phyloP scores from a whole-genome alignment of 1,139 yeast species.

The Spathaspora sp. region DNA sequence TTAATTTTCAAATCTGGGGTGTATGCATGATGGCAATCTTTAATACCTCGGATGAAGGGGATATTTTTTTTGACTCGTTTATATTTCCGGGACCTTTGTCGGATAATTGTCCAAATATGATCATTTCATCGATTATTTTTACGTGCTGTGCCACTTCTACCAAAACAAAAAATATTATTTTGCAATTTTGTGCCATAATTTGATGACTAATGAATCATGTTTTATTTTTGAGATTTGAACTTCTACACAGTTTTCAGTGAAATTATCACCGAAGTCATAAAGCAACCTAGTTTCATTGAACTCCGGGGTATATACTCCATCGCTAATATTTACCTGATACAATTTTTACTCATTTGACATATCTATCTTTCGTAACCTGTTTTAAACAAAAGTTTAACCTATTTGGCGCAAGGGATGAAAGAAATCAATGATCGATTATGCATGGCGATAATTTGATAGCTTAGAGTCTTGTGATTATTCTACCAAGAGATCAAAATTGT shows the following conservation, averaged over 20 bases:
- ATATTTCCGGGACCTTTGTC: background rate
- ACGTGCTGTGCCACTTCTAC: background rate
- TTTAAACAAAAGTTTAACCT: no score
- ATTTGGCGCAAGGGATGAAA: no score
- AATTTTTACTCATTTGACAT: no score
- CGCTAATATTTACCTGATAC: no score
- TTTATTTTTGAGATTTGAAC: background rate
- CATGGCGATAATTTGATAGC: no score
- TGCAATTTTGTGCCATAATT: background rate
- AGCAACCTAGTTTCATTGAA: no score
- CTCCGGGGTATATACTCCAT: no score
- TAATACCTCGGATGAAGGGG: background rate
- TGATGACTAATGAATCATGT: background rate
- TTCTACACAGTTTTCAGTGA: background rate
- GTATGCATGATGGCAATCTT: background rate
- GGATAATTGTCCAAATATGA: background rate
- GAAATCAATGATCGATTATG: no score
- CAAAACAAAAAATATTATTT: background rate
- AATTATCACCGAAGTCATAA: background rate
- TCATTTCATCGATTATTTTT: background rate
- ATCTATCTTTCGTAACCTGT: no score
- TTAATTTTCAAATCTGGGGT: background rate
- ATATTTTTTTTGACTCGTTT: background rate
- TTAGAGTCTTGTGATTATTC: no score
- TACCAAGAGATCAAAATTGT: no score